phyloP scores from a whole-genome alignment of 257 asterid species.

The Solanum rostratum region DNA sequence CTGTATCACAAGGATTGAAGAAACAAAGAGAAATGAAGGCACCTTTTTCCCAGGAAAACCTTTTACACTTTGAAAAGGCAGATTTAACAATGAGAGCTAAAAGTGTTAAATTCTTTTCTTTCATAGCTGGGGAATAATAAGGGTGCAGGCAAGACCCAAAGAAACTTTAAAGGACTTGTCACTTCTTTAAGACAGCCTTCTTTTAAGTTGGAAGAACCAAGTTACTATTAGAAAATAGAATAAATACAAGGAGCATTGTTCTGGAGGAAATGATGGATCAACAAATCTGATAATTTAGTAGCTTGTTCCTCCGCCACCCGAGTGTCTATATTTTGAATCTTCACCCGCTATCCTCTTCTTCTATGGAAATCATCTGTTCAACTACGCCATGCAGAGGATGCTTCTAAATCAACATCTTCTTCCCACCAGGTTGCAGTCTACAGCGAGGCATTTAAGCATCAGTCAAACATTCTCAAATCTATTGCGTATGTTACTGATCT shows the following conservation, averaged over 20 bases:
- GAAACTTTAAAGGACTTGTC: background rate
- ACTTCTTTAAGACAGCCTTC: background rate
- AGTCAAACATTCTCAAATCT: background rate
- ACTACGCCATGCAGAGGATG: constrained; percentile 86
- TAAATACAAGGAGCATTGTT: background rate
- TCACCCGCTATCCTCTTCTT: background rate
- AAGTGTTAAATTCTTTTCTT: background rate
- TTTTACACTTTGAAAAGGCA: background rate
- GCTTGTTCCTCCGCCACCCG: background rate
- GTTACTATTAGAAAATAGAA: background rate
- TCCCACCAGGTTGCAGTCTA: constrained; percentile 98
- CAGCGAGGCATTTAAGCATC: background rate
- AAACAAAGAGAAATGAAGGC: background rate
- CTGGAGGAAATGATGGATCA: background rate
- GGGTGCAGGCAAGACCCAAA: background rate
- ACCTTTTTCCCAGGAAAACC: background rate
- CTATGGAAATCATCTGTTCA: constrained; percentile 19
- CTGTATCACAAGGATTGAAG: background rate
- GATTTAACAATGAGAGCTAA: background rate
- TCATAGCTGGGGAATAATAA: background rate
- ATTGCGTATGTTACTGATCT: background rate
- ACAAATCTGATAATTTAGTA: background rate
- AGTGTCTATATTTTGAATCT: background rate
- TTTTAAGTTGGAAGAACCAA: background rate
- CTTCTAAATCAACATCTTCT: constrained; percentile 60